Base-by-base conservation (phyloP, 371 early-diverging fungal genomes). In the Mucor sp. region DNA sequence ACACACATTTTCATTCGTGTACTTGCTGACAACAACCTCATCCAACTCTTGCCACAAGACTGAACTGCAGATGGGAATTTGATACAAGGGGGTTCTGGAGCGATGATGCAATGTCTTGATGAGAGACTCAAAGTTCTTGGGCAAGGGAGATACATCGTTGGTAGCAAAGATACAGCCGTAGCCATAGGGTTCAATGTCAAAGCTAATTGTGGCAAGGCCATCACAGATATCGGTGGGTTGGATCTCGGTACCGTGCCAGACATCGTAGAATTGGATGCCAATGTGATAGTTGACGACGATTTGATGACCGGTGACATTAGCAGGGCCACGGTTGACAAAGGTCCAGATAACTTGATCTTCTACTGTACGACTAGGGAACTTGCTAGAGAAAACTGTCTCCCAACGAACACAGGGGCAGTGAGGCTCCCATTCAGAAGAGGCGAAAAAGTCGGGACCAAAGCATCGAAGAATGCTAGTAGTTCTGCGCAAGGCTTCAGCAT, bases 161-260 rank as follows among this genome's bases (percentile, higher is more conserved):
- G 75, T 68, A 53, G 72, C 72, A 66, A 75, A 75, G 58, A 75
- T 71, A 69, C 75, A 75, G 14, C 75, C 75, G 58, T 75, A 75
- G 32, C 75, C 75, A 47, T 67, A 32, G 11, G 75, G 69, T 27
- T 75, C 75, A 28, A 75, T 75, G 60, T 75, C 75, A 30, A 75
- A 75, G 21, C 72, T 75, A 14, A 75, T 25, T n/a, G 75, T 75
- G n/a, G 75, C 75, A 47, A 75, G 58, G 9, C 75, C 75, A 67
- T 75, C 75, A 19, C 66, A 66, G 25, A 75, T 69, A 23, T 75
- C 64, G 25, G 68, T 50, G n/a, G 75, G 75, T 7, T 50, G 44
- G 12, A 75, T 68, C 43, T 75, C 75, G 6, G 39, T 23, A 8
- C 75, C 75, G 15, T 58, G 72, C 75, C 75, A 75, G 33, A 75